phyloP scores from a whole-genome alignment of 176 grass and related monocot genomes.

The Chrysopogon serrulatus region DNA sequence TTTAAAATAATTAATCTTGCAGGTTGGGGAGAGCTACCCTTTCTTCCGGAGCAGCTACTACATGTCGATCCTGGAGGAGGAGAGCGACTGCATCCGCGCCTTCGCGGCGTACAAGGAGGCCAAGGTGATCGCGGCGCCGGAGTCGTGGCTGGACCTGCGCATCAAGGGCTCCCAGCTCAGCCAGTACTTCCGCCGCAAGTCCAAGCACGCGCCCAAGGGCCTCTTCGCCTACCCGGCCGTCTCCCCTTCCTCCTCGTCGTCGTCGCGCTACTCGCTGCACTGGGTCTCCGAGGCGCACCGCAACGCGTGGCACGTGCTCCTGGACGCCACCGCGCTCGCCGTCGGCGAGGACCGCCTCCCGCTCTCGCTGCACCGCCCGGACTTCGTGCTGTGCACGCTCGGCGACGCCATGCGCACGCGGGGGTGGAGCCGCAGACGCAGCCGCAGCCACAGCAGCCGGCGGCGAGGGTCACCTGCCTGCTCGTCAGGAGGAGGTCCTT shows the following conservation, averaged over 20 bases:
- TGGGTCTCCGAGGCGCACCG: constrained; percentile 81
- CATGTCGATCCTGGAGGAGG: constrained; percentile 52
- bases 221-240: constrained; percentile 69
- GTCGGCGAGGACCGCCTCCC: constrained; percentile 47
- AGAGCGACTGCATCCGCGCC: constrained; percentile 35
- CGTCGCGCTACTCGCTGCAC: constrained; percentile 48
- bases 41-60: constrained; percentile 80
- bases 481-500: constrained; percentile 56
- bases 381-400: constrained; percentile 54
- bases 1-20: too few relatives aligned
- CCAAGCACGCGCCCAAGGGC: constrained; percentile 65
- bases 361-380: constrained; percentile 64
- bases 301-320: constrained; percentile 66
- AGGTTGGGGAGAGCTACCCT: constrained; percentile 58
- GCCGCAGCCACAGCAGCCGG: neutral
- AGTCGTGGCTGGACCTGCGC: constrained; percentile 64
- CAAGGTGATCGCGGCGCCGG: constrained; percentile 55
- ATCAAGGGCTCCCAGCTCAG: constrained; percentile 82
- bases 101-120: constrained; percentile 70
- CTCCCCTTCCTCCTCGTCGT: neutral
- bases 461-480: constrained; percentile 47
- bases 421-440: neutral
- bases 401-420: constrained; percentile 18
- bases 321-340: constrained; percentile 49
- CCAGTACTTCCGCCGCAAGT: constrained; percentile 79